A percentile compares a stretch with the other conserved stretches of the same genome.
Conservation (phyloP, 345 rosid genomes). For the Bruguiera gymnorhiza region DNA sequence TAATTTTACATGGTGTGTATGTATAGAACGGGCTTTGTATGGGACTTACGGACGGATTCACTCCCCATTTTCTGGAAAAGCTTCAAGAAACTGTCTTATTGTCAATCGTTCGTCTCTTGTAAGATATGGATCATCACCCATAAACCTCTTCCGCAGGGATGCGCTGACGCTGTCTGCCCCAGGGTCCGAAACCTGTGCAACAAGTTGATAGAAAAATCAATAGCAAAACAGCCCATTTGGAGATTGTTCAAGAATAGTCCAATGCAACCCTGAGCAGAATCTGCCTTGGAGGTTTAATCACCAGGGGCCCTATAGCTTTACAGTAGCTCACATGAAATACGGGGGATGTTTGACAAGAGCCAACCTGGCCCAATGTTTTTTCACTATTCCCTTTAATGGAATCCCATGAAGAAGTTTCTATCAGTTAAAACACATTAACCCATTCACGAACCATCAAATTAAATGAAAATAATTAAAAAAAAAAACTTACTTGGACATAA, state of each 20-base stretch:
- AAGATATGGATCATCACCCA: constrained; percentile 55
- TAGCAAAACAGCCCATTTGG: neutral
- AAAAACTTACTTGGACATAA: constrained; percentile 50
- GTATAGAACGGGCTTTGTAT: neutral
- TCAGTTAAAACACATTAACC: neutral
- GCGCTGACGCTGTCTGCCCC: constrained; percentile 40
- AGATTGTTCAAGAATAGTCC: neutral
- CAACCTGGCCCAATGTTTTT: no score
- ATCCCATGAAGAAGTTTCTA: neutral
- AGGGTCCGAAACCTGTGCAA: constrained; percentile 48
- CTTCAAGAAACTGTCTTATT: constrained; percentile 58
- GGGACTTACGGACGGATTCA: constrained; percentile 12
- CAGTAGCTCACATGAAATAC: no score
- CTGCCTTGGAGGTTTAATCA: no score
- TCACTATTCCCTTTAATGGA: neutral
- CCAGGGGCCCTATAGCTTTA: no score
- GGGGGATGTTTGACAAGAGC: no score
- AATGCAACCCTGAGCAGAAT: neutral
- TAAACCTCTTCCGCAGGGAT: constrained; percentile 46
- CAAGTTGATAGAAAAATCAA: neutral
- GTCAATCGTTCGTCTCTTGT: constrained; percentile 50
- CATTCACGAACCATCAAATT: neutral
- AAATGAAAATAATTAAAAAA: neutral
- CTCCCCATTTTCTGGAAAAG: constrained; percentile 38
- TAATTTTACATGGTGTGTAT: constrained; percentile 2